Conservation (phyloP, 352 stramenopile species). For the Phytophthora foliorum region DNA sequence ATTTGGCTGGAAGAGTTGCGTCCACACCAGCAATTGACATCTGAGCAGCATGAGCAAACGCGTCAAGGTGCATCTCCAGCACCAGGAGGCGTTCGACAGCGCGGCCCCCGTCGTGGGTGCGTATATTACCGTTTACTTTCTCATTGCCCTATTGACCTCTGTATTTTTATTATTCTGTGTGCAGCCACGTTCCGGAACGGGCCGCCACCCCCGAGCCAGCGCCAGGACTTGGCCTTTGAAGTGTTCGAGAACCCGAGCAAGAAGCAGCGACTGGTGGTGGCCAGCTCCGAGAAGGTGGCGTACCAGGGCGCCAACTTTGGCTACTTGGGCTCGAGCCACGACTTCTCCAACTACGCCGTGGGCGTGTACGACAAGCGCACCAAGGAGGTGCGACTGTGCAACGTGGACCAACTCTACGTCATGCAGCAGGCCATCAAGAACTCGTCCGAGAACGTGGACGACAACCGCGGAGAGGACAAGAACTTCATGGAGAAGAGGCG, state of each 20-base stretch:
- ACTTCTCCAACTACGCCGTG: slow-evolving; percentile 79
- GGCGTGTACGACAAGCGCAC: slow-evolving; percentile 84
- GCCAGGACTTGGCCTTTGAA: slow-evolving; percentile 76
- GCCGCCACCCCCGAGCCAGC: slow-evolving; percentile 62
- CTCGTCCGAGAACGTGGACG: slow-evolving; percentile 70
- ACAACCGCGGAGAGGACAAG: slow-evolving; percentile 67
- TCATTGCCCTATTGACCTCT: neutral
- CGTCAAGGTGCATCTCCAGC: slow-evolving; percentile 67
- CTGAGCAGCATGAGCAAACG: slow-evolving; percentile 61
- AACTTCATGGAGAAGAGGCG: slow-evolving; percentile 75
- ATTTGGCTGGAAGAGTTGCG: slow-evolving; percentile 46
- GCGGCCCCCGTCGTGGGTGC: slow-evolving; percentile 69
- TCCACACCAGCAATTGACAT: slow-evolving; percentile 25
- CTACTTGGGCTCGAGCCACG: slow-evolving; percentile 76
- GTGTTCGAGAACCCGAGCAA: slow-evolving; percentile 85
- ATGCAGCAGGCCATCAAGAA: slow-evolving; percentile 89
- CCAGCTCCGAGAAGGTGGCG: slow-evolving; percentile 81
- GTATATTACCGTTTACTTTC: slow-evolving; percentile 14
- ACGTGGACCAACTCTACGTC: slow-evolving; percentile 87
- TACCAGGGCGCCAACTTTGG: slow-evolving; percentile 91
- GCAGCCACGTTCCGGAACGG: slow-evolving; percentile 87
- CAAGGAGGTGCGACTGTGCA: slow-evolving; percentile 77
- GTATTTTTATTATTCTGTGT: neutral
- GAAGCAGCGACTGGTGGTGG: slow-evolving; percentile 84
- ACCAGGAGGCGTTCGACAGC: slow-evolving; percentile 65